Evolutionary conservation across 371 early-diverging fungal genomes (phyloP).

Genomic region (Mortierella sp.): DNA sequence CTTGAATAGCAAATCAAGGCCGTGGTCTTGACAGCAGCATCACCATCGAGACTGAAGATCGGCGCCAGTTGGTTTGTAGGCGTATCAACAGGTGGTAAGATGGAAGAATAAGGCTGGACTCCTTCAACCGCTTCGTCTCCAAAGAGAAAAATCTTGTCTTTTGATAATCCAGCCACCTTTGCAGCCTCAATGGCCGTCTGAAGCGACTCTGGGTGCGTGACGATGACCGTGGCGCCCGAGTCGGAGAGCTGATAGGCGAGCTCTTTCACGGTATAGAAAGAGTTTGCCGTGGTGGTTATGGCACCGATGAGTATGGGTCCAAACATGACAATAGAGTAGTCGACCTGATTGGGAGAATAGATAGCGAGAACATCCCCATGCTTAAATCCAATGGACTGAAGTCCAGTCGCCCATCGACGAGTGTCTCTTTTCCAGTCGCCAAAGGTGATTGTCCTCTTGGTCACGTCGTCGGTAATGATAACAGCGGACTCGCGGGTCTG

Average conservation of each 20-base stretch:
- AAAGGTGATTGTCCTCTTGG: conserved; percentile 62
- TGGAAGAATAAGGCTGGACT: conserved; percentile 22
- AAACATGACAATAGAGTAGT: conserved; percentile 60
- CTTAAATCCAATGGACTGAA: conserved; percentile 64
- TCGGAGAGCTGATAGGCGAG: conserved; percentile 76
- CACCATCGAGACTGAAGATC: conserved; percentile 2
- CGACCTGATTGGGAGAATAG: conserved; percentile 74
- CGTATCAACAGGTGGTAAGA: conserved; percentile 32
- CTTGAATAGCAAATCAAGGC: conserved; percentile 86
- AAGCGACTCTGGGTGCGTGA: conserved; percentile 59
- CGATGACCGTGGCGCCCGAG: conserved; percentile 66
- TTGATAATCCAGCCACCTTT: conserved; percentile 58
- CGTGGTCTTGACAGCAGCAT: conserved; percentile 30
- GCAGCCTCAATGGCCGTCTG: conserved; percentile 65
- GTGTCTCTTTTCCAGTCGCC: conserved; percentile 62
- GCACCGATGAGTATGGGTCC: conserved; percentile 69
- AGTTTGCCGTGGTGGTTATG: conserved; percentile 75
- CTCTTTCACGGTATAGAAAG: conserved; percentile 77
- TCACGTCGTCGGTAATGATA: conserved; percentile 62
- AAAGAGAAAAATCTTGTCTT: conserved; percentile 64
- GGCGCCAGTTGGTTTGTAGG: conserved; percentile 13
- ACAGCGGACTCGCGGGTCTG: conserved; percentile 47
- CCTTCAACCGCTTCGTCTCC: conserved; percentile 55
- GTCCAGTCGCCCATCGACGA: conserved; percentile 70
- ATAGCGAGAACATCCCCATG: conserved; percentile 76